Percentiles rank a stretch among this genome's conserved stretches.
Evolutionary conservation across 768 basidiomycete species (phyloP).

Genomic region (Saitozyma sp.): DNA sequence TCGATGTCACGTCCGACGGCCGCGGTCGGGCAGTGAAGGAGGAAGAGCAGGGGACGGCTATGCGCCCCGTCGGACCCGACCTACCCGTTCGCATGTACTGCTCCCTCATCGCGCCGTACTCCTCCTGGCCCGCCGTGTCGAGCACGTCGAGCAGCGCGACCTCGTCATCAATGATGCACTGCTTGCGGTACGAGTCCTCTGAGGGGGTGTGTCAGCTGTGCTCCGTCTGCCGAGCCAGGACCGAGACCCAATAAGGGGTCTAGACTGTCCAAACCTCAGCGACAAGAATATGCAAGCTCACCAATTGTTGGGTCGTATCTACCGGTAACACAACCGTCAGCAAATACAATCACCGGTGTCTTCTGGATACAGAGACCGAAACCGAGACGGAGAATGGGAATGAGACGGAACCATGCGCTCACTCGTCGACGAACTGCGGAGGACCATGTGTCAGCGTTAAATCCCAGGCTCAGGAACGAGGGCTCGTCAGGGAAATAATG

Average conservation of each 20-base stretch:
- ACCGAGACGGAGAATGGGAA: too few relatives aligned
- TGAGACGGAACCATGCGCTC: constrained; percentile 4
- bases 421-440: constrained; percentile 51
- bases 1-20: neutral
- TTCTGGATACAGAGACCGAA: too few relatives aligned
- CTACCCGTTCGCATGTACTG: constrained; percentile 89
- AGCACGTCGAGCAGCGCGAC: constrained; percentile 95
- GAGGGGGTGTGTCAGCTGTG: neutral
- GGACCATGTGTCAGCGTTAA: constrained; percentile 15
- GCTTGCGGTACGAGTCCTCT: constrained; percentile 93
- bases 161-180: constrained; percentile 97
- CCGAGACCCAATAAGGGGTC: neutral
- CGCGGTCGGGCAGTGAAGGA: neutral
- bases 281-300: too few relatives aligned
- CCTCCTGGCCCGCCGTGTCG: constrained; percentile 96
- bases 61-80: constrained; percentile 9
- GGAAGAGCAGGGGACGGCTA: neutral
- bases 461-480: too few relatives aligned
- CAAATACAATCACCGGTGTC: neutral
- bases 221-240: neutral
- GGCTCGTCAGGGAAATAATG: too few relatives aligned
- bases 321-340: constrained; percentile 5
- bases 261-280: too few relatives aligned
- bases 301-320: constrained; percentile 85
- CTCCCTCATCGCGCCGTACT: constrained; percentile 98